Evolutionary conservation across 2,329 filamentous ascomycete genomes (phyloP).

Genomic region (Stagonosporopsis rhizophila): DNA sequence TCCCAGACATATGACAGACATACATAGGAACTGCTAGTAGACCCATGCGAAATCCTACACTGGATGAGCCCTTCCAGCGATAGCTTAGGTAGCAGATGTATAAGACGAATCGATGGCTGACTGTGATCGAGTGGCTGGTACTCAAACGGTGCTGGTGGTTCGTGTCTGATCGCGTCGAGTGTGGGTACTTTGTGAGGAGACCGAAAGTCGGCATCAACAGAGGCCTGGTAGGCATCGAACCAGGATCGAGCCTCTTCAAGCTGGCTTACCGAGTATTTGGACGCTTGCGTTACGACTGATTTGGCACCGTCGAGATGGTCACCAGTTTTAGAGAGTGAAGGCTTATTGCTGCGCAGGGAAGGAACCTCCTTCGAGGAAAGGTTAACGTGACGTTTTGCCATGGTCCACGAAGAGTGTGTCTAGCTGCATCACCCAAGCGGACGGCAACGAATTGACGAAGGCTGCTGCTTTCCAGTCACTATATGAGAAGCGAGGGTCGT

Average conservation of each 20-base stretch:
- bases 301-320: no score
- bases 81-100: neutral
- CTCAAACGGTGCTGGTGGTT: neutral
- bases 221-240: neutral
- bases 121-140: neutral
- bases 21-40: neutral
- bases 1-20: slow-evolving; percentile 2
- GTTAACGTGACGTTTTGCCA: neutral
- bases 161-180: neutral
- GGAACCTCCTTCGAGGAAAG: neutral
- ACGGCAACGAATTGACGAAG: neutral
- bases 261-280: neutral
- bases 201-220: neutral
- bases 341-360: neutral
- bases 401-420: neutral
- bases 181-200: neutral
- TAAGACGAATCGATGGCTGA: neutral
- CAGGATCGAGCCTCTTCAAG: neutral
- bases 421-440: neutral
- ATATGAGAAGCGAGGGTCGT: no score
- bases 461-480: neutral
- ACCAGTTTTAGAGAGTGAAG: neutral
- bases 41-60: neutral
- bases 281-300: neutral
- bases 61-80: neutral